phyloP scores from a whole-genome alignment of 805 yeast genomes.

The Wickerhamiella shivajii region DNA sequence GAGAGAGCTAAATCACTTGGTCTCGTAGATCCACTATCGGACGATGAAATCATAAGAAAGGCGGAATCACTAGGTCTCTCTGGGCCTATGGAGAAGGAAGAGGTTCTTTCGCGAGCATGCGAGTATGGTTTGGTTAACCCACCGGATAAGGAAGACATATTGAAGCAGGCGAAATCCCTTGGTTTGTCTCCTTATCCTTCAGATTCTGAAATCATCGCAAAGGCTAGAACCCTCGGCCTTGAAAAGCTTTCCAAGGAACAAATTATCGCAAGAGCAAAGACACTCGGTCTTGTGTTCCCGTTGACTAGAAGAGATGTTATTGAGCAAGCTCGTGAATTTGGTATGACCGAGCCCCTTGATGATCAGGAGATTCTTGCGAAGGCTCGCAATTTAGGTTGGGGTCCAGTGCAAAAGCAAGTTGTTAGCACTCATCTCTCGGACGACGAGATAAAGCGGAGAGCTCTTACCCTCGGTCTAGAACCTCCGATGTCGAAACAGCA shows the following conservation, averaged over 20 bases:
- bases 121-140: conserved; percentile 17
- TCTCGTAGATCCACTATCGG: conserved; percentile 5
- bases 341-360: conserved; percentile 15
- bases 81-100: conserved; percentile 6
- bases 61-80: conserved; percentile 15
- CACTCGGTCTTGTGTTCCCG: conserved; percentile 1
- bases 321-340: conserved; percentile 11
- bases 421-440: conserved; percentile 7
- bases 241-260: conserved; percentile 8
- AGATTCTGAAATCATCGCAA: conserved; percentile 8
- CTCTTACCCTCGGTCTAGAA: conserved; percentile 8
- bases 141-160: conserved; percentile 1
- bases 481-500: conserved; percentile 9
- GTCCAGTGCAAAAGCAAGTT: no score
- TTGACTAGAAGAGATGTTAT: not conserved
- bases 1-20: conserved; percentile 4
- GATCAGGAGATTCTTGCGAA: conserved; percentile 1
- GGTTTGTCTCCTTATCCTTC: conserved; percentile 10
- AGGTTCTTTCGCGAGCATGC: conserved; percentile 13
- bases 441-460: conserved; percentile 5
- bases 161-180: conserved; percentile 3
- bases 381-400: conserved; percentile 8
- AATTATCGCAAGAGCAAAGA: conserved; percentile 8
- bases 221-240: conserved; percentile 18
- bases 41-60: conserved; percentile 5